Evolutionary conservation across 1,284 basidiomycete genomes (phyloP).

Genomic region (Anthracocystis setariae): DNA sequence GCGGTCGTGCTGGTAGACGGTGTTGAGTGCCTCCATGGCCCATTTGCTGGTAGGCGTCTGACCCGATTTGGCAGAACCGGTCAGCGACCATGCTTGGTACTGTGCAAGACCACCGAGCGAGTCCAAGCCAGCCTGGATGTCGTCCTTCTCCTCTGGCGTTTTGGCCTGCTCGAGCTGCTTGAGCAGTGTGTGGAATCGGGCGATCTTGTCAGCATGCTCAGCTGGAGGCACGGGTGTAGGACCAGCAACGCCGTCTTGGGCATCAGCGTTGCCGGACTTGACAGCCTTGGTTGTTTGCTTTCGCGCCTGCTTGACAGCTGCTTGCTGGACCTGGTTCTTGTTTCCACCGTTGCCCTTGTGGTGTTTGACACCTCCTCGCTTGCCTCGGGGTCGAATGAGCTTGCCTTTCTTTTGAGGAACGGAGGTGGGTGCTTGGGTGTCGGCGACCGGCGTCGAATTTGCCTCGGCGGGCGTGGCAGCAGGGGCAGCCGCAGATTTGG

Average conservation of each 20-base stretch:
- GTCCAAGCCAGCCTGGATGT: constrained; percentile 49
- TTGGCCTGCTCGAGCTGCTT: constrained; percentile 62
- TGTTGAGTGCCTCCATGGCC: constrained; percentile 54
- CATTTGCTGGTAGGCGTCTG: constrained; percentile 58
- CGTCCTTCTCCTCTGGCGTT: constrained; percentile 35
- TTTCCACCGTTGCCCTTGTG: constrained; percentile 21
- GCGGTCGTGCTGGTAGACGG: constrained; percentile 38
- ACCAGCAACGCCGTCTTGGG: constrained; percentile 7
- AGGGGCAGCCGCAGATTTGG: background rate
- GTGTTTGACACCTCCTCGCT: constrained; percentile 63
- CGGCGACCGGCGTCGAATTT: constrained; percentile 1
- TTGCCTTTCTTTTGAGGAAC: constrained; percentile 28
- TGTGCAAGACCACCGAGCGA: constrained; percentile 57
- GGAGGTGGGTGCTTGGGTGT: background rate
- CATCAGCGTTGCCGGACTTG: constrained; percentile 8
- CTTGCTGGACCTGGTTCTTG: constrained; percentile 8
- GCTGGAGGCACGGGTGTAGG: constrained; percentile 25
- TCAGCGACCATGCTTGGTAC: constrained; percentile 62
- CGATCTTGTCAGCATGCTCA: constrained; percentile 56
- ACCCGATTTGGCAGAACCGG: constrained; percentile 42
- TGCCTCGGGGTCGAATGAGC: constrained; percentile 61
- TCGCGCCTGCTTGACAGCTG: constrained; percentile 23
- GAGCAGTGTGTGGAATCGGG: constrained; percentile 60
- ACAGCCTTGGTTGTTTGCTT: constrained; percentile 18
- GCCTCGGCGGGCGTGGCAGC: no score